Conservation (phyloP, 345 rosid species). For the Cardamine chenopodiifolia region DNA sequence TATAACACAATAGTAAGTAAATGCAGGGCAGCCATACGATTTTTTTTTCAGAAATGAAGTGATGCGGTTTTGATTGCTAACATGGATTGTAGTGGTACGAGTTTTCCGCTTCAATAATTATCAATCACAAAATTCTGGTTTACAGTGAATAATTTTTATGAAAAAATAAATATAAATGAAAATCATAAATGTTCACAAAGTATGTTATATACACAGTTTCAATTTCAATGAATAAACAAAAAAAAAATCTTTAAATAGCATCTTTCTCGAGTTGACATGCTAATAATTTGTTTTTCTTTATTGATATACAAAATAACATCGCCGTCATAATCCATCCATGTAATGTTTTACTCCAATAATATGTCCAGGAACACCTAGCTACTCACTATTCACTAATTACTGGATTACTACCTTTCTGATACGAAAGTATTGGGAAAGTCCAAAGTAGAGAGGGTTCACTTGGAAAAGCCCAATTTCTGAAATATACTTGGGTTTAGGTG, state of each 20-base stretch:
- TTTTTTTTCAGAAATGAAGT: not conserved
- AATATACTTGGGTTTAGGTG: not conserved
- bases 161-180: too few relatives aligned
- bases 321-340: not conserved
- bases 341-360: not conserved
- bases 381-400: not conserved
- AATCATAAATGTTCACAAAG: too few relatives aligned
- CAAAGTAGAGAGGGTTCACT: not conserved
- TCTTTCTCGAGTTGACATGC: not conserved
- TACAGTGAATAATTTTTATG: too few relatives aligned
- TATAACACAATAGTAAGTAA: not conserved
- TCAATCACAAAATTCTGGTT: too few relatives aligned
- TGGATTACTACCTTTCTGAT: not conserved
- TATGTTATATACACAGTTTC: not conserved
- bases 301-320: not conserved
- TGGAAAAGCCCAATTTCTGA: slow-evolving; percentile 12
- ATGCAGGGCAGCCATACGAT: not conserved
- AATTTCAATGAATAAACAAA: not conserved
- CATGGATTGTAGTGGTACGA: too few relatives aligned
- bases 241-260: not conserved
- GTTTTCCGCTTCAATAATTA: not conserved
- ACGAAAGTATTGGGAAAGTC: not conserved
- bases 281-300: not conserved
- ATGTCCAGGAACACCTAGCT: not conserved
- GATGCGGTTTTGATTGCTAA: not conserved